Evolutionary conservation across 768 basidiomycete species (phyloP).

Genomic region (Pleurotus platypus): DNA sequence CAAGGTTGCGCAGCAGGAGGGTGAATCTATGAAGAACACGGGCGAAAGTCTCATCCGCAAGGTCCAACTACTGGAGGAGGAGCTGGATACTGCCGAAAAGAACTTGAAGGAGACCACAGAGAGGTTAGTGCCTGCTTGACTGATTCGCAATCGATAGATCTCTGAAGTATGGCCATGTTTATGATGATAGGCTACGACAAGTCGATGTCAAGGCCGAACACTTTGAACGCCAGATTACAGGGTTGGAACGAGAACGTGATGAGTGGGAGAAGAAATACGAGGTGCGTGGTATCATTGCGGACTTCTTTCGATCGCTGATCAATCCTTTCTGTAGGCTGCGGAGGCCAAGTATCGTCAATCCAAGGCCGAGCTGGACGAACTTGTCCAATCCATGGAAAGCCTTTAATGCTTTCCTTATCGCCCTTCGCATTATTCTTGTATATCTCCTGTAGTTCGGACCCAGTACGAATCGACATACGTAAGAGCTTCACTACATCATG

Average conservation of each 20-base stretch:
- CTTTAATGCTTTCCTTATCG: conserved; percentile 34
- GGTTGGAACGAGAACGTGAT: conserved; percentile 89
- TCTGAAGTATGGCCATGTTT: conserved; percentile 10
- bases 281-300: conserved; percentile 40
- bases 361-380: conserved; percentile 81
- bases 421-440: not conserved
- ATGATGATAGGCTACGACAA: conserved; percentile 70
- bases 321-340: conserved; percentile 53
- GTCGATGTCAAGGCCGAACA: conserved; percentile 99
- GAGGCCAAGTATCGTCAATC: conserved; percentile 66
- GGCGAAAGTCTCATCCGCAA: conserved; percentile 78
- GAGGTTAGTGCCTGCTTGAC: conserved; percentile 59
- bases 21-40: conserved; percentile 64
- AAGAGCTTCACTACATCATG: not conserved
- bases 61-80: conserved; percentile 89
- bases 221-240: conserved; percentile 87
- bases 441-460: conserved; percentile 1
- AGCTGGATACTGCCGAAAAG: conserved; percentile 94
- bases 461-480: not conserved
- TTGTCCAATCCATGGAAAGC: conserved; percentile 72
- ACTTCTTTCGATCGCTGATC: not conserved
- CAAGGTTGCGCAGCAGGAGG: conserved; percentile 64
- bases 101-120: conserved; percentile 95
- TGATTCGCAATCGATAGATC: not conserved
- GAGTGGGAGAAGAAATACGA: conserved; percentile 93